A percentile compares a stretch with the other conserved stretches of the same genome.
Evolutionary conservation across 352 stramenopile species (phyloP).

Genomic region (Globisporangium yorkense): DNA sequence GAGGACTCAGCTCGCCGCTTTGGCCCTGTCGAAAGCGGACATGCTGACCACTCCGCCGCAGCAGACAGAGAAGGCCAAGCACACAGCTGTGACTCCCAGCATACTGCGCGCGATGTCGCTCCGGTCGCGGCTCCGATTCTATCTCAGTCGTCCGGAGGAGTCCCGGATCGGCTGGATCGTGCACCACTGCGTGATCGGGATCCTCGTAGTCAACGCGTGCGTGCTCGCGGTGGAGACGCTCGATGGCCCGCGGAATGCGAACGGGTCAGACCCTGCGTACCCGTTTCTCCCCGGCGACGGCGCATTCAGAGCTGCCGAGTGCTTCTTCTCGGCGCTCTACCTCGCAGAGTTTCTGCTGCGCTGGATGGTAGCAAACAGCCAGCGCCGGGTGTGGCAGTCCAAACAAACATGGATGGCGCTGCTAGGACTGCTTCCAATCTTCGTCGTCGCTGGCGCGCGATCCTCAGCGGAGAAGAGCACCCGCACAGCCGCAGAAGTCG

Average conservation of each 20-base stretch:
- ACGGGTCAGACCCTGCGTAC: slow-evolving; percentile 33
- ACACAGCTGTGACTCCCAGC: slow-evolving; percentile 4
- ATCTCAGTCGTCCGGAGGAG: slow-evolving; percentile 34
- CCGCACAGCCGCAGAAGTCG: not conserved
- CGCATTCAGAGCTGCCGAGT: slow-evolving; percentile 22
- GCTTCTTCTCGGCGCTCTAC: slow-evolving; percentile 36
- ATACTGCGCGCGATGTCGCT: slow-evolving; percentile 25
- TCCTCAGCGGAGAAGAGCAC: not conserved
- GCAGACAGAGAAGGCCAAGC: not conserved
- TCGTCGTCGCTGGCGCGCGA: slow-evolving; percentile 19
- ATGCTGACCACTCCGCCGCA: slow-evolving; percentile 1
- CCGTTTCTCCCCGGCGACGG: slow-evolving; percentile 27
- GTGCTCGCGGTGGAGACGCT: slow-evolving; percentile 39
- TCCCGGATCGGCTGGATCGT: slow-evolving; percentile 32
- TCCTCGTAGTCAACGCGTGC: slow-evolving; percentile 28
- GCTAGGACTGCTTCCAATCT: slow-evolving; percentile 25
- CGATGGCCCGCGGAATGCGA: slow-evolving; percentile 40
- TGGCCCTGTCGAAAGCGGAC: not conserved
- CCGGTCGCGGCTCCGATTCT: slow-evolving; percentile 27
- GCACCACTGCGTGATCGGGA: slow-evolving; percentile 27
- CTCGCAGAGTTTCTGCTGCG: slow-evolving; percentile 37
- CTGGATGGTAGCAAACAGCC: slow-evolving; percentile 16
- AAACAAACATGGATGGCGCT: slow-evolving; percentile 25
- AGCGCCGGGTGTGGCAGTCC: slow-evolving; percentile 25
- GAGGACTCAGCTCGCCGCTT: not conserved